Evolutionary conservation across 208 protist species (phyloP), one percentile per base, ranked within the genome.

Genomic region (Acanthamoeba polyphaga): DNA sequence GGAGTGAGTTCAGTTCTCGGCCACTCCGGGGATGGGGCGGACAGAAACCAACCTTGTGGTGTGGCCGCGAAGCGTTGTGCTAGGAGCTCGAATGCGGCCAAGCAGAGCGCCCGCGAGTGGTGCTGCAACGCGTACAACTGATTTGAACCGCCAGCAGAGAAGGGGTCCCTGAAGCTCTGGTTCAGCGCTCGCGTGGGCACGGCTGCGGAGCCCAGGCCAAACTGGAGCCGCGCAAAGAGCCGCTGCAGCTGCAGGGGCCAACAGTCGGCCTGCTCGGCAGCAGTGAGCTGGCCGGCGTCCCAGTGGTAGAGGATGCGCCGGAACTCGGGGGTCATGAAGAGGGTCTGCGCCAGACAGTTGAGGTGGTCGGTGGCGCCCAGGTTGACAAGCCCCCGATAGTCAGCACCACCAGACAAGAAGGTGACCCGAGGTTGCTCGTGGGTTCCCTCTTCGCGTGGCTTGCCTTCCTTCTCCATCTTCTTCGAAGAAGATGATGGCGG

Each of bases 281-380:
- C 55, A 1, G 60, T 53, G 38, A 76, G 62, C 87, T 92, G 72
- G 38, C 62, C 64, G 12, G 43, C 55, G 10, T 74, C 6, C 87
- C 87, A 92, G 27, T 15, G 55, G 27, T 92, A 92, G 27, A 92
- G 19, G 49, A 34, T 74, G 17, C 51, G 58, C 24, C 96, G n/a
- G 55, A 97, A 95, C 92, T 96, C 93, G 53, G 95, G 95, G 6
- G 96, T 97, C 91, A 97, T 95, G 89, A 96, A 97, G 12, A 96
- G 60, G 1, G 95, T 88, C 85, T 97, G 96, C 32, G 97, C 53
- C 3, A 97, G 93, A 15, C 68, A 88, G 80, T 97, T 97, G 92
- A 97, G 95, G 85, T 97, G 97, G 70, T 96, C 97, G 8, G 96
- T 97, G 27, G 96, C 95, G 27, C 96, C 95, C 43, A 90, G 92